These are phyloP conservation scores for Dioscorea zingiberensis DNA, from an alignment of 106 monocot species.

Conservation along the genomic window DNA sequence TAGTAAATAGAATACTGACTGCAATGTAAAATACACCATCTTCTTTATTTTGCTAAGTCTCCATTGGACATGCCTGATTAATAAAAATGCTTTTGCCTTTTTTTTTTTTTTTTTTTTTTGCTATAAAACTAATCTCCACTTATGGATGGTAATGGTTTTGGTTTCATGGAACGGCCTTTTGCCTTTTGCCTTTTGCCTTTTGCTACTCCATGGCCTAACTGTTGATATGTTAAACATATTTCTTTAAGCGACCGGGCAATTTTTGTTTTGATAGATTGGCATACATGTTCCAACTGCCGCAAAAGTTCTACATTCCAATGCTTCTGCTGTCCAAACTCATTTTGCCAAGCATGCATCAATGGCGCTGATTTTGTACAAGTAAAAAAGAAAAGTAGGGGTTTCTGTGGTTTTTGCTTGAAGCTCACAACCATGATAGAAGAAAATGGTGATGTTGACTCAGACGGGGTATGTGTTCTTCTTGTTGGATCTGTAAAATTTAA, in stretches of 20 bases:
- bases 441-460: constrained; percentile 43
- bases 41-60: no score
- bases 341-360: constrained; percentile 39
- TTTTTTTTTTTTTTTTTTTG: no score
- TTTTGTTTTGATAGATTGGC: constrained; percentile 46
- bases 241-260: not conserved
- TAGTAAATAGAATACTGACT: no score
- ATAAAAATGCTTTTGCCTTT: no score
- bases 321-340: constrained; percentile 53
- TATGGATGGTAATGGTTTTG: not conserved
- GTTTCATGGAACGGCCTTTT: no score
- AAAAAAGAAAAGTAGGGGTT: constrained; percentile 48
- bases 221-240: not conserved
- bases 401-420: constrained; percentile 62
- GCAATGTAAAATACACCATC: no score
- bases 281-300: constrained; percentile 50
- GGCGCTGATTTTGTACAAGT: constrained; percentile 38
- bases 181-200: no score
- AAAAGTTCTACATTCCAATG: constrained; percentile 45
- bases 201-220: no score
- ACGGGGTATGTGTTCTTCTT: constrained; percentile 36
- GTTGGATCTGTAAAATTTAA: no score
- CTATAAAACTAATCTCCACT: not conserved
- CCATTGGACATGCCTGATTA: no score
- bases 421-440: constrained; percentile 53